Base-by-base conservation (phyloP, 192 early-diverging fungal genomes). In the Coemansia sp. region DNA sequence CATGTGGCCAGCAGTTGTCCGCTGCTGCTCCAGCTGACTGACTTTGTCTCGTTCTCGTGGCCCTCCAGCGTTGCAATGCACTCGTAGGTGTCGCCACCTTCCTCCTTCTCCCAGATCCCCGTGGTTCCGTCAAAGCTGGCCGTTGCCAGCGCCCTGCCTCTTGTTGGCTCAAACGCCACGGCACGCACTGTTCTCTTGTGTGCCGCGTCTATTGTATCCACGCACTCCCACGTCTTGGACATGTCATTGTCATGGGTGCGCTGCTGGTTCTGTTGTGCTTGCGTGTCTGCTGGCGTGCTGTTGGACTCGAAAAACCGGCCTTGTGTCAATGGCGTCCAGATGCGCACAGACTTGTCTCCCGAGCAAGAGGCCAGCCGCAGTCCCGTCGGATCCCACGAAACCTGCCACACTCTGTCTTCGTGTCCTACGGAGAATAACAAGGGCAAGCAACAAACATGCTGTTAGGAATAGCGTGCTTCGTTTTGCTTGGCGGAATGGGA, bases 21-120 rank as follows among this genome's bases (percentile, higher is more conserved):
- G 1, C 88, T 86, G 25, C 87, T 75, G 11, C 91, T 90, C 95
- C 95, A 99, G 11, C 92, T 85, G 42, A 98, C 92, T 42, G 88
- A 86, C 79, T 99, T 99, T 45, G 94, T 94, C 80, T 99, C 97
- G 79, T 98, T 98, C 82, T 99, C 97, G 77, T 99, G 97, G 44
- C 97, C 97, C 74, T 99, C 97, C 49, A 99, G 75, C 13, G 94
- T 96, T 1, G 97, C 95, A 1, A 95, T 86, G 66, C 92, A 96
- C 74, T 97, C 95, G 74, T 89, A 95, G 19, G 89, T 90, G 1
- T 32, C 54, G 51, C 32, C 32, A 20, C 32, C 79, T 37, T 86
- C 88, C 20, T 86, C 89, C 54, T 85, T 78, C 74, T 94, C 94
- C 97, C 95, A 98, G 42, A 98, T 91, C 14, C 90, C 92, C 1